These are phyloP conservation scores for Ophiostoma triangulosporum DNA, from an alignment of 2,329 filamentous ascomycete species.

Conservation along the genomic window DNA sequence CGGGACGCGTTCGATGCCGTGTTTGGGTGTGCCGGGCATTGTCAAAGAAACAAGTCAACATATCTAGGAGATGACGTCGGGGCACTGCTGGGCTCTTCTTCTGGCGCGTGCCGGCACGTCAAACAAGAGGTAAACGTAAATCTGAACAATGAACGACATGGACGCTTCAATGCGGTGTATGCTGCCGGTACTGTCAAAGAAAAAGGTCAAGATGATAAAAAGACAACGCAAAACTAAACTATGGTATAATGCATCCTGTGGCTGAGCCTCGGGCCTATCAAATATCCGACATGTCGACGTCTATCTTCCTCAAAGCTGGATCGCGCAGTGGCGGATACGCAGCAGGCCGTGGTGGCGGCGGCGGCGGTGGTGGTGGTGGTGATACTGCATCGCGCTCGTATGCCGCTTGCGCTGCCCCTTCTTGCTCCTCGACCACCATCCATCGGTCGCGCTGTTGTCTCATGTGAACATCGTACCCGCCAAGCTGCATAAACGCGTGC, in stretches of 20 bases:
- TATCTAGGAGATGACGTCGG: no score
- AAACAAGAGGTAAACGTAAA: no score
- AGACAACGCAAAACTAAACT: neutral
- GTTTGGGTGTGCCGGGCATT: neutral
- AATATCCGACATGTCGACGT: neutral
- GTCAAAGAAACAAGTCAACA: no score
- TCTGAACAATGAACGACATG: no score
- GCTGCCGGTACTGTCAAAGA: no score
- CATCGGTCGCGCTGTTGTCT: conserved; percentile 11
- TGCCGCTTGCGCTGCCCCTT: conserved; percentile 14
- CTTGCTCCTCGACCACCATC: conserved; percentile 16
- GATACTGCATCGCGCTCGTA: neutral
- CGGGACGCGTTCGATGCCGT: neutral
- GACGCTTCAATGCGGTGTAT: no score
- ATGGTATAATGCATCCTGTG: neutral
- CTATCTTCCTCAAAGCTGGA: neutral
- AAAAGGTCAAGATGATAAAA: neutral
- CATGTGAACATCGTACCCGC: conserved; percentile 17
- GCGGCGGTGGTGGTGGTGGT: neutral
- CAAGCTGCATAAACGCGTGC: conserved; percentile 13
- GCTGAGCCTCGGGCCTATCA: neutral
- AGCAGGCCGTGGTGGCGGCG: neutral
- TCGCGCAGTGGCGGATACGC: neutral
- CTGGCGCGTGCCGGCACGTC: no score
- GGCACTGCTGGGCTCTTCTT: no score